Conservation (phyloP, 208 protist species). For the Acanthamoeba culbertsoni region DNA sequence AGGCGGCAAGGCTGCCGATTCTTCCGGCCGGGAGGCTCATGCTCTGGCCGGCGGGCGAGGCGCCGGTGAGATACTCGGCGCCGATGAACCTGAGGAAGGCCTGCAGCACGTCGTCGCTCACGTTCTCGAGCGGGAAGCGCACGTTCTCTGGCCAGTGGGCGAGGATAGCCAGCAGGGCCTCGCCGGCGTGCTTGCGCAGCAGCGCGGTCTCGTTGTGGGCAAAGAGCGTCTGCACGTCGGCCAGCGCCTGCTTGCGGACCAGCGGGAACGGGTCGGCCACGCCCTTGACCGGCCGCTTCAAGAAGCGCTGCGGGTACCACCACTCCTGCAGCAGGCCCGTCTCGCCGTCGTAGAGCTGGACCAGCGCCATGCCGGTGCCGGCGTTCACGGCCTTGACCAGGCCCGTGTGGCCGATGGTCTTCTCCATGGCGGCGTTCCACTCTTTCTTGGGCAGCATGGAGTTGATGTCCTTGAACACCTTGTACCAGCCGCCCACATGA, state of each 20-base stretch:
- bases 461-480: slow-evolving; percentile 21
- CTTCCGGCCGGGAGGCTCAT: not conserved
- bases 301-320: slow-evolving; percentile 44
- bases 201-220: not conserved
- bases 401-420: slow-evolving; percentile 15
- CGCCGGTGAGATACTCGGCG: slow-evolving; percentile 41
- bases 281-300: not conserved
- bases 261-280: slow-evolving; percentile 31
- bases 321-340: slow-evolving; percentile 14
- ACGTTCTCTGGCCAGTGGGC: slow-evolving; percentile 29
- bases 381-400: not conserved
- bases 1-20: not conserved
- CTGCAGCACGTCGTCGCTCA: not conserved
- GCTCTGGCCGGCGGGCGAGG: not conserved
- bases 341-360: slow-evolving; percentile 36
- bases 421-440: slow-evolving; percentile 44
- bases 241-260: not conserved
- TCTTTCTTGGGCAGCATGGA: not conserved
- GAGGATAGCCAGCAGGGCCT: slow-evolving; percentile 9
- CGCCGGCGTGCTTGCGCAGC: not conserved
- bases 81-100: slow-evolving; percentile 26
- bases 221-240: not conserved
- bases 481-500: slow-evolving; percentile 39
- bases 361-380: not conserved
- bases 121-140: slow-evolving; percentile 3